Base-by-base conservation (phyloP, 1,284 basidiomycete species). In the Cryptococcus neoformans region DNA sequence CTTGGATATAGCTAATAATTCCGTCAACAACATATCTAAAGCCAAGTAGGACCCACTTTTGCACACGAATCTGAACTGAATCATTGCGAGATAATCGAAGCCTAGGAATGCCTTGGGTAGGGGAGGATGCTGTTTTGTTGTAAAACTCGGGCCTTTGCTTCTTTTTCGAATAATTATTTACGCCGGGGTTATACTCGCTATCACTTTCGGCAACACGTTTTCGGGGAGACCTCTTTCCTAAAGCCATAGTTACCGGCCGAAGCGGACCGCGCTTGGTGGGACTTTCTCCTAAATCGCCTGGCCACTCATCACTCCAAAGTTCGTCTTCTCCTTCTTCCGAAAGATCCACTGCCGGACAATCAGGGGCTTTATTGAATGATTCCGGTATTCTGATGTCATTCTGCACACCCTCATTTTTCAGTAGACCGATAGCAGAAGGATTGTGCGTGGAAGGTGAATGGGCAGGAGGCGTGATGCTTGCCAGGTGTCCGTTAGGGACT, bases 31-130 rank as follows among this genome's bases (percentile, higher is more conserved):
- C 21, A 21, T 21, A 21, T 21, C 21, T 21, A 21, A 21, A 21
- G 21, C 21, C 21, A 21, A 21, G 21, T 21, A n/a, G 16, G n/a
- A 17, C 53, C 53, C 11, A 49, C 55, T 41, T 38, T 11, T 53
- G 10, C 6, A 60, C 14, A 16, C 44, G 46, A 42, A 36, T 21
- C 14, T 49, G 46, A 36, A 46, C 49, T 14, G 52, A 50, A 11
- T 14, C 14, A 45, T 21, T 49, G 21, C 44, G 45, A 36, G 51
- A 50, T 46, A 58, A 11, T 16, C 39, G 42, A 16, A 57, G 39
- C 37, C 44, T 51, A 12, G 46, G 46, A 17, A 12, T 21, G 17
- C 12, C 34, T 21, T 44, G 42, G 7, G 12, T 7, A 48, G 12
- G 3, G 9, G 21, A 21, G 21, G 21, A 21, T 21, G 21, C 21